These are phyloP conservation scores for Tetracladium setigerum DNA, from an alignment of 495 filamentous ascomycete species.

Conservation along the genomic window DNA sequence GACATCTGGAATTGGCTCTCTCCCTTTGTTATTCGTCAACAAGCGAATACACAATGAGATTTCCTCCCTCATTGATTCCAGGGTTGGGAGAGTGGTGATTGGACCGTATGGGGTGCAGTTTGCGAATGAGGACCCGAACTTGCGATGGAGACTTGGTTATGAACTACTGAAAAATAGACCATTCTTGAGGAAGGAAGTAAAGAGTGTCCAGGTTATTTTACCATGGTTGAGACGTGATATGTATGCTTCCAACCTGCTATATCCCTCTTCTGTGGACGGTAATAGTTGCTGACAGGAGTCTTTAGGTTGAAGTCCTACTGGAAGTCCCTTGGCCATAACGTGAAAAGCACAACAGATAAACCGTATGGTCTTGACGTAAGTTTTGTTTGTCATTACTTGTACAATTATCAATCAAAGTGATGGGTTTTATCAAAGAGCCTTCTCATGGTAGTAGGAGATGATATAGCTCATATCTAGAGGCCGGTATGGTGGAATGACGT, in stretches of 20 bases:
- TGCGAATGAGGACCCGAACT: slow-evolving; percentile 7
- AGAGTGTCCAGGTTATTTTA: slow-evolving; percentile 5
- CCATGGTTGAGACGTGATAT: slow-evolving; percentile 4
- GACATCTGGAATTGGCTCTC: slow-evolving; percentile 3
- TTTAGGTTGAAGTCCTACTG: neutral
- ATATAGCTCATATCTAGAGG: no score
- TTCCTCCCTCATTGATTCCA: slow-evolving; percentile 8
- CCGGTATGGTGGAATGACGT: no score
- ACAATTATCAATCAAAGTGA: no score
- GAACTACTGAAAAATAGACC: slow-evolving; percentile 3
- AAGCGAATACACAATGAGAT: slow-evolving; percentile 9
- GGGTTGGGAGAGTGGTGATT: slow-evolving; percentile 5
- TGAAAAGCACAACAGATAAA: neutral
- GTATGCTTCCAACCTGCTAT: neutral
- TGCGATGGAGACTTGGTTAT: slow-evolving; percentile 5
- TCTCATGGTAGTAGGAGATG: no score
- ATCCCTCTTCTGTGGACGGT: no score
- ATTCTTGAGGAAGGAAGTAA: neutral
- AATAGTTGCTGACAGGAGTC: no score
- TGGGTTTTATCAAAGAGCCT: no score
- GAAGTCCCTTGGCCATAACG: neutral
- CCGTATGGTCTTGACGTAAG: neutral
- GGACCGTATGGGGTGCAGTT: slow-evolving; percentile 8
- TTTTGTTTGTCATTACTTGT: no score
- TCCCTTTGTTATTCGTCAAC: slow-evolving; percentile 12